Evolutionary conservation across 768 basidiomycete species (phyloP), one percentile per base, ranked within the genome.

Genomic region (Tulasnella sp.): DNA sequence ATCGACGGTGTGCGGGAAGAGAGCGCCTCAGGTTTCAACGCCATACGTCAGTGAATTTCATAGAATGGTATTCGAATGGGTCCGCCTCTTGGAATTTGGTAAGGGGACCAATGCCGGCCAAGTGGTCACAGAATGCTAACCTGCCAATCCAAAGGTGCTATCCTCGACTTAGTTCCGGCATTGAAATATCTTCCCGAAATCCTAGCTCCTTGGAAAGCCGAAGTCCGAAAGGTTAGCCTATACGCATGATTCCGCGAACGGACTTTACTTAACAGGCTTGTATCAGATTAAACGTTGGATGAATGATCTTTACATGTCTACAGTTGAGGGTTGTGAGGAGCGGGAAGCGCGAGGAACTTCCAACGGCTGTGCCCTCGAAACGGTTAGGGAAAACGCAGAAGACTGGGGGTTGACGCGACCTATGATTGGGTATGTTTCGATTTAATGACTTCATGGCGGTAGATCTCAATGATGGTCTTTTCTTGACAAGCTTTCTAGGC

Each of bases 301-400:
- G 46, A 27, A 62, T 2, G 44, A 56, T 18, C n/a, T 62, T 24
- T 52, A 52, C 38, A 52, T 58, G 46, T 38, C 36, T n/a, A 38
- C 36, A 14, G 31, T 76, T 27, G 19, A 52, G 19, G 46, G 58
- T 27, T 52, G 44, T 39, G 75, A 76, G 24, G 75, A 76, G 27
- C 42, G 75, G 18, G 56, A 39, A 34, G 56, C 27, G 24, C 34
- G 34, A 31, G 75, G 75, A n/a, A 48, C 36, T 16, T 38, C 36
- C 24, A 76, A 76, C 75, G 75, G 75, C 21, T 76, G 75, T 39
- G 44, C 21, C 5, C 44, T 76, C 12, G 75, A 76, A n/a, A 76
- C 75, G 3, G 38, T 76, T n/a, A 27, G 39, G 46, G 75, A 46
- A 34, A 76, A 39, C 19, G 42, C 44, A 36, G 42, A 76, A 46